Evolutionary conservation across 2,329 filamentous ascomycete species (phyloP).

Genomic region (Ceratocystis lukuohia): DNA sequence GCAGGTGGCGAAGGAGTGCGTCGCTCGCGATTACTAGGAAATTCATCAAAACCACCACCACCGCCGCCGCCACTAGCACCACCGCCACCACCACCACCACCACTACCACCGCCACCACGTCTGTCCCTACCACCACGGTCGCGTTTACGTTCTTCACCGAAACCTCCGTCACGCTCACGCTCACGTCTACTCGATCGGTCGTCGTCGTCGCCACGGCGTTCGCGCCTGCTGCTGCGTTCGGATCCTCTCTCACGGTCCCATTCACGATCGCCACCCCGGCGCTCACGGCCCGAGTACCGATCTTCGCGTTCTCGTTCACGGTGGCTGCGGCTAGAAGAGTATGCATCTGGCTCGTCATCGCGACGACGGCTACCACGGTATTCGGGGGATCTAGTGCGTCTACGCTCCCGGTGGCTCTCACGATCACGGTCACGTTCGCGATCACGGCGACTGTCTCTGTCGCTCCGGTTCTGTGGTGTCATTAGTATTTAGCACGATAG

Average conservation of each 20-base stretch:
- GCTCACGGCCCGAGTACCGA: slow-evolving; percentile 61
- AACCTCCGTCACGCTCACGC: slow-evolving; percentile 41
- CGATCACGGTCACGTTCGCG: slow-evolving; percentile 28
- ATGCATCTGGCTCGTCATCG: slow-evolving; percentile 69
- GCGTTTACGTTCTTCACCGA: slow-evolving; percentile 30
- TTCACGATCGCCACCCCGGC: slow-evolving; percentile 52
- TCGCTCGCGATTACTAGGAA: slow-evolving; percentile 31
- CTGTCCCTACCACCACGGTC: slow-evolving; percentile 31
- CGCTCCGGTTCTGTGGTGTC: slow-evolving; percentile 27
- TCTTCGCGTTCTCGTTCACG: slow-evolving; percentile 89
- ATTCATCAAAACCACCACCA: slow-evolving; percentile 30
- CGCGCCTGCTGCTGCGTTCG: slow-evolving; percentile 23
- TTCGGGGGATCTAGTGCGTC: slow-evolving; percentile 78
- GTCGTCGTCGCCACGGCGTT: slow-evolving; percentile 41
- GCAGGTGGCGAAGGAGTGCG: slow-evolving; percentile 71
- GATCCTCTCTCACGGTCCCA: slow-evolving; percentile 59
- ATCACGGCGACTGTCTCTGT: slow-evolving; percentile 19
- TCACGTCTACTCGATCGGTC: slow-evolving; percentile 46
- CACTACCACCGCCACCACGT: slow-evolving; percentile 29
- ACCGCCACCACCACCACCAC: slow-evolving; percentile 29
- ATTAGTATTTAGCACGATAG: not conserved
- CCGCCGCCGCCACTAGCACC: slow-evolving; percentile 27
- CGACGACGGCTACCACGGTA: slow-evolving; percentile 54
- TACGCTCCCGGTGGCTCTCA: slow-evolving; percentile 41
- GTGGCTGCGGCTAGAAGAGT: slow-evolving; percentile 86